Evolutionary conservation across 2,329 filamentous ascomycete species (phyloP).

Genomic region (Apiospora marii): DNA sequence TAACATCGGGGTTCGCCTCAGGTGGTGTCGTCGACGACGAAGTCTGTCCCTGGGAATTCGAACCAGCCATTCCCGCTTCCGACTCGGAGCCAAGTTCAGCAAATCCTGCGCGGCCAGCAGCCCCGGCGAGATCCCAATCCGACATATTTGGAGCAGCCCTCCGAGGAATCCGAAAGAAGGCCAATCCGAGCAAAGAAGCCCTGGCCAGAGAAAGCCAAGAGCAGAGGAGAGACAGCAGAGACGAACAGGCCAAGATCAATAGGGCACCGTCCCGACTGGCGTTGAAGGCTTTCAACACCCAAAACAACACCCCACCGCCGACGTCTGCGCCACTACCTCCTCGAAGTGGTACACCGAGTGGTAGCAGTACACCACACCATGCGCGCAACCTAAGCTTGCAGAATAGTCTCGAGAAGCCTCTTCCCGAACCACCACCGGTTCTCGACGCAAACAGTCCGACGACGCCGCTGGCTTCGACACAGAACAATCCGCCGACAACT

Average conservation of each 20-base stretch:
- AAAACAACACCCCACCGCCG: conserved; percentile 32
- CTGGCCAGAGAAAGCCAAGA: neutral
- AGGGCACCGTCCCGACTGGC: conserved; percentile 54
- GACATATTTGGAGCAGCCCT: conserved; percentile 61
- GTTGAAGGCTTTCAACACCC: conserved; percentile 43
- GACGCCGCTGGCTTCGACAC: conserved; percentile 36
- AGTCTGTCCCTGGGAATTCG: conserved; percentile 23
- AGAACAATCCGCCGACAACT: conserved; percentile 19
- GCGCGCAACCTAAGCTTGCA: conserved; percentile 62
- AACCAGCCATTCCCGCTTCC: conserved; percentile 12
- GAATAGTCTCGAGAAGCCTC: conserved; percentile 64
- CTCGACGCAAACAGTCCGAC: conserved; percentile 45
- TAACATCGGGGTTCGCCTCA: conserved; percentile 38
- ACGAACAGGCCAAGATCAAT: conserved; percentile 52
- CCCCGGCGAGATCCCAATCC: conserved; percentile 49
- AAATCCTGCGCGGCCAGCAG: conserved; percentile 34
- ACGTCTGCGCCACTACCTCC: conserved; percentile 29
- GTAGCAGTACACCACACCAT: conserved; percentile 50
- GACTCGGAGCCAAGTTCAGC: conserved; percentile 17
- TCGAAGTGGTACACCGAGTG: conserved; percentile 24
- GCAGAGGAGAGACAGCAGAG: conserved; percentile 37
- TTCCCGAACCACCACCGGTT: conserved; percentile 57
- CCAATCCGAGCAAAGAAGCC: conserved; percentile 43
- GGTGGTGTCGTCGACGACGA: conserved; percentile 30
- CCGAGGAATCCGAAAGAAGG: conserved; percentile 59